These are phyloP conservation scores for Xylaria sp. DNA, from an alignment of 2,329 filamentous ascomycete species.

Conservation along the genomic window DNA sequence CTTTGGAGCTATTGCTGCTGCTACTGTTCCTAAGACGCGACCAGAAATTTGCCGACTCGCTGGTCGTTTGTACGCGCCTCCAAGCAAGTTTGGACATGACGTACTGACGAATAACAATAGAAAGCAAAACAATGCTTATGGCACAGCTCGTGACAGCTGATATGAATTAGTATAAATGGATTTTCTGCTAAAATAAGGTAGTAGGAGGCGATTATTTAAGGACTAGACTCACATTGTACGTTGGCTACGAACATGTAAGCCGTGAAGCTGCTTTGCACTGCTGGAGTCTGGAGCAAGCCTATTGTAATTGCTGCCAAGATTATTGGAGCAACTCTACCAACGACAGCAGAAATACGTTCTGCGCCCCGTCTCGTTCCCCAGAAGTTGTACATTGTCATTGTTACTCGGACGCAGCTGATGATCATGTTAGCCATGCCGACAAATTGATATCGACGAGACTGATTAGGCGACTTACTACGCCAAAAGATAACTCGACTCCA, in stretches of 20 bases:
- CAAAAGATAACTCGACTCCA: constrained; percentile 39
- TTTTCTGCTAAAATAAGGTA: too few relatives aligned
- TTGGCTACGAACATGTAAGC: constrained; percentile 43
- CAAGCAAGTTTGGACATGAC: constrained; percentile 37
- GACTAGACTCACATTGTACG: constrained; percentile 32
- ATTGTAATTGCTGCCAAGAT: constrained; percentile 38
- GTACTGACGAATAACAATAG: constrained; percentile 36
- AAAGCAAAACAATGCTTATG: constrained; percentile 37
- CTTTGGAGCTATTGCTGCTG: constrained; percentile 17
- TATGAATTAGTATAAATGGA: constrained; percentile 8
- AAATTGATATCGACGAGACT: too few relatives aligned
- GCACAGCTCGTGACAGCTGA: constrained; percentile 38
- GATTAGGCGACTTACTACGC: constrained; percentile 31
- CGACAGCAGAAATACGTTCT: constrained; percentile 27
- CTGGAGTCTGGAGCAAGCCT: constrained; percentile 38
- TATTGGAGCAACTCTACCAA: constrained; percentile 35
- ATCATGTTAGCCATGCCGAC: constrained; percentile 13
- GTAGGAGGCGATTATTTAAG: too few relatives aligned
- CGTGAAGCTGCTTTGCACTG: constrained; percentile 40
- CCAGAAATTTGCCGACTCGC: constrained; percentile 27
- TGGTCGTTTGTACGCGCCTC: constrained; percentile 22
- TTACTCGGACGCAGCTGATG: constrained; percentile 37
- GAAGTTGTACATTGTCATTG: constrained; percentile 35
- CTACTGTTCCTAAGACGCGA: constrained; percentile 26
- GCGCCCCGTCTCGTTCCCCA: constrained; percentile 26